Evolutionary conservation across 2,329 filamentous ascomycete species (phyloP).

Genomic region (Pseudocercospora cruenta): DNA sequence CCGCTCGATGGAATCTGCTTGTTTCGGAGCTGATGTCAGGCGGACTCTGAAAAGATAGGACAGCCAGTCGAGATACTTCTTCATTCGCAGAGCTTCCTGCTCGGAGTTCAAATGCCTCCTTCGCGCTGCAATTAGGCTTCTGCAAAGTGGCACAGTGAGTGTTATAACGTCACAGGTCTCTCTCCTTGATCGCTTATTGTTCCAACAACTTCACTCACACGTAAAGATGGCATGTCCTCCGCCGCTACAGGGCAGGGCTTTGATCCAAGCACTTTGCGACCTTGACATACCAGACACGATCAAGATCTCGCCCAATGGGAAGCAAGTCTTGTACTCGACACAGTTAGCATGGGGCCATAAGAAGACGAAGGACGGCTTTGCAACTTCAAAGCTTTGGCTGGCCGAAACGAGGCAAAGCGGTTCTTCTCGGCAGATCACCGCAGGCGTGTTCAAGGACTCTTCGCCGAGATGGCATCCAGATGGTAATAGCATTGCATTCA

Average conservation of each 20-base stretch:
- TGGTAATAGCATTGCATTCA: conserved; percentile 38
- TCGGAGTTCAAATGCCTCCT: no score
- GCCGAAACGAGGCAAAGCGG: conserved; percentile 30
- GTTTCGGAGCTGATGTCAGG: no score
- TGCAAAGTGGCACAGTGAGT: no score
- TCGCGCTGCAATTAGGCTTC: no score
- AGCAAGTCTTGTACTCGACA: conserved; percentile 33
- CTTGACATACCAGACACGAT: conserved; percentile 33
- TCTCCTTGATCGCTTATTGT: no score
- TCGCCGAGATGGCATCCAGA: conserved; percentile 35
- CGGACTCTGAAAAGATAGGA: no score
- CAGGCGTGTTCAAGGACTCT: conserved; percentile 34
- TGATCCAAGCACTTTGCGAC: conserved; percentile 26
- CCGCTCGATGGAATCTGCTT: no score
- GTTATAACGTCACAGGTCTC: no score
- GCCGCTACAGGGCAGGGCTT: not conserved
- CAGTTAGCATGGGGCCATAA: conserved; percentile 24
- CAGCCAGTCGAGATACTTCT: no score
- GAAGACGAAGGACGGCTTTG: conserved; percentile 25
- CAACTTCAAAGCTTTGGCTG: conserved; percentile 34
- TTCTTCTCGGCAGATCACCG: conserved; percentile 35
- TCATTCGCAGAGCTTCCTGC: no score
- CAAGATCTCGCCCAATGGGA: conserved; percentile 30
- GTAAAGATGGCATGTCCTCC: not conserved
- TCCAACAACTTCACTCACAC: no score